A percentile compares a stretch with the other conserved stretches of the same genome.
Evolutionary conservation across 225 moss, liverwort and hornwort genomes (phyloP).

Genomic region (Neckera pumila): DNA sequence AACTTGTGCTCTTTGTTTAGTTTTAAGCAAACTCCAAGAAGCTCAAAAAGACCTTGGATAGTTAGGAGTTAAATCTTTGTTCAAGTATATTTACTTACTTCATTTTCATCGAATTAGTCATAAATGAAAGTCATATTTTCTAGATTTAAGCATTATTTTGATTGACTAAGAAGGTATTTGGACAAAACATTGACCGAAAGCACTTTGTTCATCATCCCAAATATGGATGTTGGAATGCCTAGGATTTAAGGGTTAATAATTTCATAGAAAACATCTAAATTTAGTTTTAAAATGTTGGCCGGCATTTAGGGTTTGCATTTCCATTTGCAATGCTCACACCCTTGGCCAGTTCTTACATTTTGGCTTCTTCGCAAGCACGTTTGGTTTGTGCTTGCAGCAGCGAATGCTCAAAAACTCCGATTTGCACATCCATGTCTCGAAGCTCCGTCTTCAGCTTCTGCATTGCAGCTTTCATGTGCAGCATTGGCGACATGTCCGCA

Average conservation of each 20-base stretch:
- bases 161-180: background rate
- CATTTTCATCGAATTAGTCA: background rate
- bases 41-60: too few species aligned
- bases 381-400: constrained; percentile 18
- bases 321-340: background rate
- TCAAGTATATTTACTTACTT: too few species aligned
- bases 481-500: constrained; percentile 45
- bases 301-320: background rate
- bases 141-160: background rate
- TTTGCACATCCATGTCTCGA: constrained; percentile 58
- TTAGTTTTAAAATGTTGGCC: background rate
- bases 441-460: constrained; percentile 39
- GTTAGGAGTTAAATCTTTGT: too few species aligned
- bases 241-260: background rate
- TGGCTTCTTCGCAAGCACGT: background rate
- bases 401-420: constrained; percentile 45
- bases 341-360: background rate
- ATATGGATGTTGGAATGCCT: background rate
- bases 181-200: background rate
- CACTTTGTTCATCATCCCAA: rapidly evolving
- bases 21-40: too few species aligned
- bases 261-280: background rate
- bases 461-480: constrained; percentile 47
- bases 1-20: too few species aligned
- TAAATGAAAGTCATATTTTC: background rate